Base-by-base conservation (phyloP, 176 grass and related monocot genomes). In the Oropetium thomaeum region DNA sequence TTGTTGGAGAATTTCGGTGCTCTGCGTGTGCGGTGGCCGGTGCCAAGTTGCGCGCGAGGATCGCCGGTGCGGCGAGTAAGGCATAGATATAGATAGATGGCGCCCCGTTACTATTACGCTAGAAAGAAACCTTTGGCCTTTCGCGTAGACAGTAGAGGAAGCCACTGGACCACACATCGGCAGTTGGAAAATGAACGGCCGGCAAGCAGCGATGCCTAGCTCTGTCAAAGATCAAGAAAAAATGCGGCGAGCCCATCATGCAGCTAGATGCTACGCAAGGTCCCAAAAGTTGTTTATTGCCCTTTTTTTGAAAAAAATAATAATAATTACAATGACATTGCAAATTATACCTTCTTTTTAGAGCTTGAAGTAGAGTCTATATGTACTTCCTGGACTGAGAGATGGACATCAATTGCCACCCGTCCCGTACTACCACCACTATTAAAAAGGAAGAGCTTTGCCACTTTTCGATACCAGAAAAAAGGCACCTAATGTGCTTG, bases 381-480 rank as follows among this genome's bases (percentile, higher is more conserved):
- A 2, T 59, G 52, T 73, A 41, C 35, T 42, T 30, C 34, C 34
- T 41, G 25, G 60, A 60, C 19, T 74, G 37, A 2, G 4, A 47
- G 35, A 15, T 12, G 13, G 13, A 9, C 12, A 3, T 13, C 28
- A 76, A 54, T 78, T 5, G 64, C 31, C 5, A 60, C 39, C 74
- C 34, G 45, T n/a, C 9, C 35, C 20, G 49, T 52, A 52, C 49
- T 22, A 6, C 49, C 49, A 47, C 20, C 26, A 26, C 55, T 31
- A n/a, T 35, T 10, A 28, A 71, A 78, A 71, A 77, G 34, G 20
- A 4, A 2, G 1, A 0, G 3, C 1, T 35, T 14, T 52, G 27
- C 74, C 34, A 66, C 49, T 68, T 85, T 85, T 73, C 55, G 67
- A 73, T 59, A 6, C 43, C 2, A 62, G 32, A 79, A 85, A 58